A percentile compares a stretch with the other conserved stretches of the same genome.
phyloP scores from a whole-genome alignment of 129 eudicot genomes.

The Tagetes erecta region DNA sequence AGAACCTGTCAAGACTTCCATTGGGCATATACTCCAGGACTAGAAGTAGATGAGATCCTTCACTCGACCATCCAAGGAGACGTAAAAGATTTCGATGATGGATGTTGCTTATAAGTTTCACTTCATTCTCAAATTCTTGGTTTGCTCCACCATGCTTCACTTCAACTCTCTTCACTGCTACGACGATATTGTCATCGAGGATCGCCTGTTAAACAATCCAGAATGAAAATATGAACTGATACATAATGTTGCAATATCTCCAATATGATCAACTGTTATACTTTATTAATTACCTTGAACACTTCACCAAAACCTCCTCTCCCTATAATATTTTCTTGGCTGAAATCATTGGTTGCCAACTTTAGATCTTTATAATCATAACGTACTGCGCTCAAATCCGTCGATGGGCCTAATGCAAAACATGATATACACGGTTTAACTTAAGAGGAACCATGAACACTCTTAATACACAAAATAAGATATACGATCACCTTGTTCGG shows the following conservation, averaged over 20 bases:
- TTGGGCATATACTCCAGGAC: too few relatives aligned
- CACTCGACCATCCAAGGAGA: conserved; percentile 58
- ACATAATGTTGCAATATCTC: too few relatives aligned
- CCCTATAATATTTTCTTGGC: too few relatives aligned
- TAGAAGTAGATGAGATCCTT: conserved; percentile 51
- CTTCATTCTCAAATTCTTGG: conserved; percentile 61
- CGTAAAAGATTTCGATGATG: conserved; percentile 50
- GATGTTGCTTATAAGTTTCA: conserved; percentile 45
- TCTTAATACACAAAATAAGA: too few relatives aligned
- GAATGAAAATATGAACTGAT: too few relatives aligned
- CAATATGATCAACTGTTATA: background rate
- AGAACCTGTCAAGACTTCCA: too few relatives aligned
- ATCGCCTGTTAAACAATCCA: conserved; percentile 37
- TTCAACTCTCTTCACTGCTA: conserved; percentile 61
- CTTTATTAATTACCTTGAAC: conserved; percentile 20
- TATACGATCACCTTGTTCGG: conserved; percentile 36
- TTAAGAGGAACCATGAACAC: too few relatives aligned
- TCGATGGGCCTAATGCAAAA: conserved; percentile 27
- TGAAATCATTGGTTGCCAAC: too few relatives aligned
- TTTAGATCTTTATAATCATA: conserved; percentile 17
- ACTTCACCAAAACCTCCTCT: too few relatives aligned
- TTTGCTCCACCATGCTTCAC: conserved; percentile 44
- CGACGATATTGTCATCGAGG: conserved; percentile 48
- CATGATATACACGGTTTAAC: conserved; percentile 9
- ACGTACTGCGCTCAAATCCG: conserved; percentile 36